Percentiles rank a stretch among this genome's conserved stretches.
Conservation (phyloP, 2,329 filamentous ascomycete genomes). For the Ophiostoma pallidulum region DNA sequence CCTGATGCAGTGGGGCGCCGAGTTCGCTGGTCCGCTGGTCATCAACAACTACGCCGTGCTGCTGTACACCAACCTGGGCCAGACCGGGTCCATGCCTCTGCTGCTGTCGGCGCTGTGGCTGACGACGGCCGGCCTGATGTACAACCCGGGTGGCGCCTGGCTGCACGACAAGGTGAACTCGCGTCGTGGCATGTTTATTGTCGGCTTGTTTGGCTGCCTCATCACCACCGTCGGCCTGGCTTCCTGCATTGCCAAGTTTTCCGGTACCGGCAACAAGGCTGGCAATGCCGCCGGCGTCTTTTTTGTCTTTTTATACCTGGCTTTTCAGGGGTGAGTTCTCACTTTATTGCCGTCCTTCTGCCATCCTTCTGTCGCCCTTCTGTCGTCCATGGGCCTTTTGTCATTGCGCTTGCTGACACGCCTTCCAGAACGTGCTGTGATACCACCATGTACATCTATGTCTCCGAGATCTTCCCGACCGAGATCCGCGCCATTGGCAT, state of each 20-base stretch:
- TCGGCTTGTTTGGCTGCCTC: conserved; percentile 32
- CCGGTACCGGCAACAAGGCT: conserved; percentile 28
- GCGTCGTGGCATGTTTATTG: conserved; percentile 35
- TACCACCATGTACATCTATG: conserved; percentile 31
- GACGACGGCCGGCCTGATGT: conserved; percentile 38
- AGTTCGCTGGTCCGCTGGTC: conserved; percentile 42
- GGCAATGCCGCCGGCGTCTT: conserved; percentile 32
- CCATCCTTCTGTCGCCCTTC: too few relatives aligned
- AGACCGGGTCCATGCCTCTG: conserved; percentile 31
- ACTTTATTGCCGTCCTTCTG: too few relatives aligned
- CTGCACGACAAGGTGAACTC: conserved; percentile 38
- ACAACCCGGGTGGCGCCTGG: conserved; percentile 37
- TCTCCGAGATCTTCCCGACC: conserved; percentile 33
- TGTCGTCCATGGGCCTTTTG: too few relatives aligned
- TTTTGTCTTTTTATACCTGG: conserved; percentile 38
- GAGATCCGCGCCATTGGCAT: conserved; percentile 43
- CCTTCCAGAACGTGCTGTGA: conserved; percentile 30
- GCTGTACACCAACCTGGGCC: conserved; percentile 30
- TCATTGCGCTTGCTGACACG: too few relatives aligned
- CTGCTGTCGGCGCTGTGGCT: conserved; percentile 32
- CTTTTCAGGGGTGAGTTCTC: conserved; percentile 43
- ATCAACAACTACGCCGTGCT: conserved; percentile 36
- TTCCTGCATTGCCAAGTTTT: conserved; percentile 28
- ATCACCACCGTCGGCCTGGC: conserved; percentile 27
- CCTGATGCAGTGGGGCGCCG: conserved; percentile 42